Evolutionary conservation across 148 eudicot genomes (phyloP).

Genomic region (Persicaria maculosa): DNA sequence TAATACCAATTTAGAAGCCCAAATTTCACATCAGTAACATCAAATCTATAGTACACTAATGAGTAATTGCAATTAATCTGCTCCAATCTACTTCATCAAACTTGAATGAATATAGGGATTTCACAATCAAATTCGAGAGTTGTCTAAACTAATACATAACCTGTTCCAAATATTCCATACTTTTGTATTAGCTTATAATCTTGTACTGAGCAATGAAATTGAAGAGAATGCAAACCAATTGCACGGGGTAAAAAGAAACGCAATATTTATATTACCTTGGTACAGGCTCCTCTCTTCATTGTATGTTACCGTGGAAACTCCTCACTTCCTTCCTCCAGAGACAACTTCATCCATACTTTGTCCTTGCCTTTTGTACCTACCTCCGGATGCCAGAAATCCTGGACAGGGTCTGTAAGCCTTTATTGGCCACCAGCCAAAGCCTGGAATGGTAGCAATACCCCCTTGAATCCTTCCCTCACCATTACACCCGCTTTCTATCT

Average conservation of each 20-base stretch:
- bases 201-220: background rate
- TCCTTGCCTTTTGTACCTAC: constrained; percentile 69
- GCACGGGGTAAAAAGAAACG: background rate
- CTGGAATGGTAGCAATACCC: constrained; percentile 84
- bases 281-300: constrained; percentile 17
- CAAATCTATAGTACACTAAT: too few species aligned
- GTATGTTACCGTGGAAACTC: constrained; percentile 20
- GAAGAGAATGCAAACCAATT: background rate
- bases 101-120: too few species aligned
- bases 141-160: background rate
- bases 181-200: background rate
- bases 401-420: constrained; percentile 97
- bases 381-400: constrained; percentile 74
- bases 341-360: constrained; percentile 92
- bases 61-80: too few species aligned
- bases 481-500: constrained; percentile 71
- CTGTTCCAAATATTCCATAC: background rate
- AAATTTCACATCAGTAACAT: too few species aligned
- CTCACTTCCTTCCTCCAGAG: constrained; percentile 37
- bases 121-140: background rate
- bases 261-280: constrained; percentile 33
- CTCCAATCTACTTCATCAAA: too few species aligned
- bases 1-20: too few species aligned
- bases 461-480: constrained; percentile 98
- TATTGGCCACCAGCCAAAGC: constrained; percentile 99